Conservation (phyloP, 495 filamentous ascomycete species). For the Annulohypoxylon moriforme region DNA sequence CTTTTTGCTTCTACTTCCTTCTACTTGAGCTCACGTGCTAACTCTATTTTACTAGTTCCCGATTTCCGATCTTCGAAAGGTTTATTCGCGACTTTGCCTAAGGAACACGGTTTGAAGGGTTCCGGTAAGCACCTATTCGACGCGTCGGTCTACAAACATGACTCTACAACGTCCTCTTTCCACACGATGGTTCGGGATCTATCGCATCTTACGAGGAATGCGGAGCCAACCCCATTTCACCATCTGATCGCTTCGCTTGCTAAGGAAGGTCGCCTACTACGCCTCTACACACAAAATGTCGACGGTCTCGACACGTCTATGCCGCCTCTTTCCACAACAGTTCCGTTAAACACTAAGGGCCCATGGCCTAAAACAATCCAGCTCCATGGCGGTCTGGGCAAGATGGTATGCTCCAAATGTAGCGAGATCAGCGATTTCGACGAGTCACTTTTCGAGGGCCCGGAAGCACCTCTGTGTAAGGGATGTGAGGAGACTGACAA, state of each 20-base stretch:
- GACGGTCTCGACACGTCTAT: slow-evolving; percentile 92
- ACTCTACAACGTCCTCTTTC: slow-evolving; percentile 85
- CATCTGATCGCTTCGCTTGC: slow-evolving; percentile 91
- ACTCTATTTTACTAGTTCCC: slow-evolving; percentile 71
- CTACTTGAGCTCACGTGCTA: slow-evolving; percentile 40
- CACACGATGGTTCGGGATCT: slow-evolving; percentile 95
- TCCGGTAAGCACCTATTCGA: slow-evolving; percentile 97
- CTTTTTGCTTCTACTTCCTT: not conserved
- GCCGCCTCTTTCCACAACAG: slow-evolving; percentile 77
- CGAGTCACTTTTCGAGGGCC: slow-evolving; percentile 81
- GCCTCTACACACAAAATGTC: slow-evolving; percentile 95
- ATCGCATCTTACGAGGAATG: slow-evolving; percentile 76
- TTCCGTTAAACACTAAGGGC: slow-evolving; percentile 77
- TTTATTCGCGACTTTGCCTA: slow-evolving; percentile 83
- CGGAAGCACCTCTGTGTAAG: slow-evolving; percentile 82
- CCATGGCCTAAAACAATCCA: slow-evolving; percentile 95
- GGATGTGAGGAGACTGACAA: slow-evolving; percentile 79
- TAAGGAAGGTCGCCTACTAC: slow-evolving; percentile 87
- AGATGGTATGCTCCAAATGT: slow-evolving; percentile 97
- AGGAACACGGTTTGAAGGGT: slow-evolving; percentile 88
- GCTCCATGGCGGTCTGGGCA: slow-evolving; percentile 90
- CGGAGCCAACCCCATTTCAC: slow-evolving; percentile 89
- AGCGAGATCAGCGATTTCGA: slow-evolving; percentile 79
- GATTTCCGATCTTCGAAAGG: slow-evolving; percentile 94
- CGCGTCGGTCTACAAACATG: slow-evolving; percentile 94